A percentile compares a stretch with the other conserved stretches of the same genome.
These are phyloP conservation scores for Jatropha multifida DNA, from an alignment of 441 rosid species.

Conservation along the genomic window DNA sequence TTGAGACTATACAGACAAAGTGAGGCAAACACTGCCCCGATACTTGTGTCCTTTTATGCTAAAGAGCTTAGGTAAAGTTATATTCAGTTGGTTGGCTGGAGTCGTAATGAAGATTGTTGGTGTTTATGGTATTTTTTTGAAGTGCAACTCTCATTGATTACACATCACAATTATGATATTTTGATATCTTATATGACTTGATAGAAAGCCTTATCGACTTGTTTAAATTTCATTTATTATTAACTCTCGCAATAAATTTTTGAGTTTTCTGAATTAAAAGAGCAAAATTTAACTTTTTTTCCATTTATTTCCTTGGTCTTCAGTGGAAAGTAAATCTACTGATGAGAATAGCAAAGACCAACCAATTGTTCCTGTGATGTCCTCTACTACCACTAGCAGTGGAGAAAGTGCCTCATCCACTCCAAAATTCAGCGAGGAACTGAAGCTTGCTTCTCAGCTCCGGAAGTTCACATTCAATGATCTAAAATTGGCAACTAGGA, in stretches of 20 bases:
- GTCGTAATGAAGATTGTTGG: conserved; percentile 15
- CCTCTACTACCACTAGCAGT: conserved; percentile 50
- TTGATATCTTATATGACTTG: background rate
- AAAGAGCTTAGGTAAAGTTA: background rate
- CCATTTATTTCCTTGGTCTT: conserved; percentile 6
- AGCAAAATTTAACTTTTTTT: background rate
- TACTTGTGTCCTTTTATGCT: background rate
- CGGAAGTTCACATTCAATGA: conserved; percentile 45
- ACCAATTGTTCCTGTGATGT: conserved; percentile 43
- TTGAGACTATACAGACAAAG: conserved; percentile 1
- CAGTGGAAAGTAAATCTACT: conserved; percentile 52
- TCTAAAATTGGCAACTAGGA: conserved; percentile 47
- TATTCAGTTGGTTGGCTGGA: conserved; percentile 10
- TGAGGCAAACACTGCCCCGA: background rate
- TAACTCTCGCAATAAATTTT: background rate
- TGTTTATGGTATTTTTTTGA: conserved; percentile 1
- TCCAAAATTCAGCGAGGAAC: conserved; percentile 46
- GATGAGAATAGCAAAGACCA: conserved; percentile 51
- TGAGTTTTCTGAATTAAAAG: background rate
- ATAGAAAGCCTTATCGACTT: conserved; percentile 16
- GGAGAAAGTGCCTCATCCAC: conserved; percentile 48
- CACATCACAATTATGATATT: background rate
- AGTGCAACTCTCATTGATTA: background rate
- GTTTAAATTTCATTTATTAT: background rate
- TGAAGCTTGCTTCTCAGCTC: conserved; percentile 48